Conservation (phyloP, 805 yeast genomes). For the Zygoascus bituminiphila region DNA sequence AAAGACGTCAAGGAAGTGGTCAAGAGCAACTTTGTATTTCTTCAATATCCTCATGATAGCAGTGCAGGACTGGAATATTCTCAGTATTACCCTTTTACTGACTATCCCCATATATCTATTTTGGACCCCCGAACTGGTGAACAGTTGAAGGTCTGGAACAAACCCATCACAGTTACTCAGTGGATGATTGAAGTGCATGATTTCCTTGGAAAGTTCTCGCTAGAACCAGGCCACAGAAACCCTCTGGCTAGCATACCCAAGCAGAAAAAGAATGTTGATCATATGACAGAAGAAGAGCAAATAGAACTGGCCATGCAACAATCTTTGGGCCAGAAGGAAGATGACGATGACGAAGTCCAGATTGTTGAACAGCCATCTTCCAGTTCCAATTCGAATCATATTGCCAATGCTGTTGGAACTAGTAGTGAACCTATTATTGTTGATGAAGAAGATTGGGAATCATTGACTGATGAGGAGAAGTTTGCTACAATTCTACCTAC, state of each 20-base stretch:
- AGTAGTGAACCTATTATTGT: background rate
- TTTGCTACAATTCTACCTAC: conserved; percentile 44
- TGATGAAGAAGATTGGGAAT: conserved; percentile 17
- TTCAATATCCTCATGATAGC: conserved; percentile 79
- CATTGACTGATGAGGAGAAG: conserved; percentile 33
- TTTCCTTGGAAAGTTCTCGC: conserved; percentile 57
- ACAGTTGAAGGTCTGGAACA: conserved; percentile 64
- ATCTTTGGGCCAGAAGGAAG: conserved; percentile 40
- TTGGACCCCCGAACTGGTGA: conserved; percentile 96
- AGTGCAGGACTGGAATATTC: conserved; percentile 62
- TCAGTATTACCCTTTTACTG: conserved; percentile 63
- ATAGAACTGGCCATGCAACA: conserved; percentile 64
- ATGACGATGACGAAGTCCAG: conserved; percentile 24
- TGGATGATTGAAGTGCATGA: conserved; percentile 65
- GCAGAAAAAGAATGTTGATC: conserved; percentile 54
- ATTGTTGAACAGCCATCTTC: conserved; percentile 4
- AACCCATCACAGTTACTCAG: conserved; percentile 47
- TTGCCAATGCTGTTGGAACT: background rate
- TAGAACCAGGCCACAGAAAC: conserved; percentile 54
- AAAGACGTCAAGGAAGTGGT: conserved; percentile 54
- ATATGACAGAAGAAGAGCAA: conserved; percentile 80
- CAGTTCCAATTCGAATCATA: background rate
- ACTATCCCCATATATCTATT: conserved; percentile 83
- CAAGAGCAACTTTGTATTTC: conserved; percentile 61
- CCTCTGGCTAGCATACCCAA: conserved; percentile 40